Conservation (phyloP, 257 asterid genomes). For the Ehretia macrophylla region DNA sequence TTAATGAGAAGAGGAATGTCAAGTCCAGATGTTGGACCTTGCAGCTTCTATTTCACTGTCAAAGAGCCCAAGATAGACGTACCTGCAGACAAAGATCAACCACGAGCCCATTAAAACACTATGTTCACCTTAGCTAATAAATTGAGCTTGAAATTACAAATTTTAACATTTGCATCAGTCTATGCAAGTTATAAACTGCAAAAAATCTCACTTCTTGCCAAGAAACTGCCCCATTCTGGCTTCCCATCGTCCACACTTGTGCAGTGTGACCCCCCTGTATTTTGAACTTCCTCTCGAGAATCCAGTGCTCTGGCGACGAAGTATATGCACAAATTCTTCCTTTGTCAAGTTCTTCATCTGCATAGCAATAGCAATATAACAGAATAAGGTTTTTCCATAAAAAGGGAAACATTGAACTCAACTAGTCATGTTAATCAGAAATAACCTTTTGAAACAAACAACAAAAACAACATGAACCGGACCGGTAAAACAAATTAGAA, state of each 20-base stretch:
- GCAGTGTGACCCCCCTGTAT: slow-evolving; percentile 91
- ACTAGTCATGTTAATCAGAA: neutral
- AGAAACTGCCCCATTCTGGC: slow-evolving; percentile 99
- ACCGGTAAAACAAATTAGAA: neutral
- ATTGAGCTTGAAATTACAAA: neutral
- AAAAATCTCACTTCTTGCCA: slow-evolving; percentile 79
- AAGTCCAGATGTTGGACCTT: slow-evolving; percentile 42
- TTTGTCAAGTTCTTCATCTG: slow-evolving; percentile 77
- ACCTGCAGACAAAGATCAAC: slow-evolving; percentile 50
- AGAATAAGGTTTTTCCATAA: neutral
- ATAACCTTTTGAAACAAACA: neutral
- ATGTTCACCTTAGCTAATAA: neutral
- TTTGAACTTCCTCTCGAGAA: slow-evolving; percentile 92
- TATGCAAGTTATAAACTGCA: neutral
- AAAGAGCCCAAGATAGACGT: slow-evolving; percentile 88
- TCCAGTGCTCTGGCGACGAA: slow-evolving; percentile 93
- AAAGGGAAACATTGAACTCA: neutral
- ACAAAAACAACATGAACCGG: neutral
- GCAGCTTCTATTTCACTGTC: slow-evolving; percentile 97
- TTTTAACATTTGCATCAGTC: neutral
- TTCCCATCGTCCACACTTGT: slow-evolving; percentile 99
- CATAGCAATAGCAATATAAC: slow-evolving; percentile 12
- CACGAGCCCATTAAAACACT: slow-evolving; percentile 14
- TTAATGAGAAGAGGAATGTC: slow-evolving; percentile 6
- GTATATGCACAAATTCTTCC: slow-evolving; percentile 94